Evolutionary conservation across 2,329 filamentous ascomycete species (phyloP), one percentile per base, ranked within the genome.

Genomic region (Thelonectria blattea): DNA sequence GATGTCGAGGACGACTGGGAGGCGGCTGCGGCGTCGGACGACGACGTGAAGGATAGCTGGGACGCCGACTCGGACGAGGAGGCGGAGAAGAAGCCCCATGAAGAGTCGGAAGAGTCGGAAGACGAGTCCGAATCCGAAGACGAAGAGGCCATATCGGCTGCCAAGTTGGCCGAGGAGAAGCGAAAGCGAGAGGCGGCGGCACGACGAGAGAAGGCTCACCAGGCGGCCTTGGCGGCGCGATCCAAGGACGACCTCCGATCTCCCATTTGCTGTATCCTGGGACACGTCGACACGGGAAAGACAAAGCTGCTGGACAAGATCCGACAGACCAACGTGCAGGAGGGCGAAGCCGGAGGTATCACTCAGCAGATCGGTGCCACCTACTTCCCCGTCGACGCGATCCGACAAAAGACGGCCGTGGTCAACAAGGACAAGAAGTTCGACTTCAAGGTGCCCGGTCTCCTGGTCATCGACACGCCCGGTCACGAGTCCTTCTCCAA

Each of bases 401-500:
- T 99, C 73, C 85, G 87, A 78, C 90, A 93, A 76, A 99, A 99
- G 86, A 97, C 92, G 15, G 86, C 88, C 18, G 94, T 98, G 15
- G 91, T 99, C 74, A 99, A 99, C 83, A 85, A 87, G 72, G 93
- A 99, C 73, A 88, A 89, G 71, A 85, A 85, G 57, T 97, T 99
- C 76, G 91, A 97, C 64, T 96, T 97, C 86, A 99, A 97, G 82
- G 92, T 99, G 20, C 96, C 95, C 46, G 95, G 95, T 85, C 87
- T 99, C 56, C 81, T 99, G 67, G 88, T 99, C 73, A 99, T 99
- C 73, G 95, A 99, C 80, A 99, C 95, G 1, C 96, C 95, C 72
- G 95, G 95, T 81, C 95, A 99, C 93, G 95, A 99, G 87, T 99
- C 95, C 73, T 99, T 99, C 87, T 97, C 94, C 65, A 99, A 99